Conservation (phyloP, 257 asterid genomes). For the Solanum rostratum region DNA sequence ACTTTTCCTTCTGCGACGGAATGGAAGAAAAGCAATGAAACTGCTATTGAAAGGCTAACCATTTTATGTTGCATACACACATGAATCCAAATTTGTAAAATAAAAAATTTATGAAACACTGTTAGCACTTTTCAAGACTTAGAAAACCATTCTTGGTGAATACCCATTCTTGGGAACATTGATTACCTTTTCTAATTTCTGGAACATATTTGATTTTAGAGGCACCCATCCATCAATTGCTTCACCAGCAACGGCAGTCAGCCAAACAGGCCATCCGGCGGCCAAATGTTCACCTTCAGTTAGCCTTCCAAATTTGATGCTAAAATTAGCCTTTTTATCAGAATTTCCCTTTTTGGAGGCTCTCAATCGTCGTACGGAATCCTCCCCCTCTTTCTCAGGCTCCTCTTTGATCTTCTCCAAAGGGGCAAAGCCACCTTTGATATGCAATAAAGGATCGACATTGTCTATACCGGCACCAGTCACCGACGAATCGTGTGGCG, state of each 20-base stretch:
- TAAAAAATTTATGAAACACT: background rate
- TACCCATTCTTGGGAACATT: too few species aligned
- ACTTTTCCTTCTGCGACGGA: background rate
- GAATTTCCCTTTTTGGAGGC: conserved; percentile 21
- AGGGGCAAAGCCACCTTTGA: conserved; percentile 25
- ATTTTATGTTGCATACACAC: background rate
- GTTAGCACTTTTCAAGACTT: background rate
- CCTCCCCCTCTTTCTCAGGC: conserved; percentile 58
- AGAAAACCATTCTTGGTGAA: background rate
- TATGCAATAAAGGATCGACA: conserved; percentile 15
- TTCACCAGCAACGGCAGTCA: conserved; percentile 65
- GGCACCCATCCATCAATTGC: conserved; percentile 80
- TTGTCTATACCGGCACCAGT: background rate
- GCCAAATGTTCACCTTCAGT: conserved; percentile 49
- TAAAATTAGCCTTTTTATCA: conserved; percentile 28
- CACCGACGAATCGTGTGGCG: conserved; percentile 9
- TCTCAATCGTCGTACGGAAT: conserved; percentile 6
- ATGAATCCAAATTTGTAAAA: background rate
- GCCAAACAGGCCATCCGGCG: conserved; percentile 90
- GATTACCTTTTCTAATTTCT: conserved; percentile 68
- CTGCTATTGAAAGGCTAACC: background rate
- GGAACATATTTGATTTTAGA: conserved; percentile 44
- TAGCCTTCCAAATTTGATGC: conserved; percentile 63
- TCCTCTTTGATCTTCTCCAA: conserved; percentile 87
- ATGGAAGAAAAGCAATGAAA: background rate